These are phyloP conservation scores for Cicer chorassanicum DNA, from an alignment of 306 rosid genomes.

Conservation along the genomic window DNA sequence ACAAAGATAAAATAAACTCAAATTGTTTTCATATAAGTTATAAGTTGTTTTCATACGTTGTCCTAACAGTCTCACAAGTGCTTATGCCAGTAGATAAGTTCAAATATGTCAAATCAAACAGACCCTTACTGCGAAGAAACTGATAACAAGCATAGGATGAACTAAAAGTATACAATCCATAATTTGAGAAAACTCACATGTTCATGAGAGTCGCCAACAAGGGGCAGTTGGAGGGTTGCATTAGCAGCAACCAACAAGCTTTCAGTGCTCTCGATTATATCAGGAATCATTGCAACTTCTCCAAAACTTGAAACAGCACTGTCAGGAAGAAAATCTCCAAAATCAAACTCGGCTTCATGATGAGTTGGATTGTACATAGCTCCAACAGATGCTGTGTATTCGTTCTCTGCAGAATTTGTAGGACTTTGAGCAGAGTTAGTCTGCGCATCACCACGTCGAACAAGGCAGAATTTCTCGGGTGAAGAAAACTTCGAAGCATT, in stretches of 20 bases:
- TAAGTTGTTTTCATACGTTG: no score
- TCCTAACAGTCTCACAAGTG: no score
- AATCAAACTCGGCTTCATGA: conserved; percentile 60
- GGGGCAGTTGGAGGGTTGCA: conserved; percentile 65
- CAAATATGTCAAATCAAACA: no score
- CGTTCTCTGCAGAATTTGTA: conserved; percentile 68
- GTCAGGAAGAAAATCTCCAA: conserved; percentile 71
- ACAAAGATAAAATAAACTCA: no score
- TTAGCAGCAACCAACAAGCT: conserved; percentile 74
- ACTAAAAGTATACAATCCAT: conserved; percentile 14
- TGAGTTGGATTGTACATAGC: conserved; percentile 58
- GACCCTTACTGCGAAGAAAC: background rate
- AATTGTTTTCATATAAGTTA: no score
- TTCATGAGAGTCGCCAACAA: conserved; percentile 71
- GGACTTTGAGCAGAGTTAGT: conserved; percentile 82
- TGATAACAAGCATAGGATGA: conserved; percentile 9
- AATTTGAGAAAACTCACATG: conserved; percentile 62
- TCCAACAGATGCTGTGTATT: conserved; percentile 65
- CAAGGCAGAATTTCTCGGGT: conserved; percentile 76
- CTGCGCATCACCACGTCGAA: conserved; percentile 67
- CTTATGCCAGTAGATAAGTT: no score
- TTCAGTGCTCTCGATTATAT: conserved; percentile 83
- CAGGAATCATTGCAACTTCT: conserved; percentile 72
- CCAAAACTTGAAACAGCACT: conserved; percentile 76
- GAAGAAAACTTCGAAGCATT: conserved; percentile 74